phyloP scores from a whole-genome alignment of 495 filamentous ascomycete genomes.

The Penicillium longicatenatum region DNA sequence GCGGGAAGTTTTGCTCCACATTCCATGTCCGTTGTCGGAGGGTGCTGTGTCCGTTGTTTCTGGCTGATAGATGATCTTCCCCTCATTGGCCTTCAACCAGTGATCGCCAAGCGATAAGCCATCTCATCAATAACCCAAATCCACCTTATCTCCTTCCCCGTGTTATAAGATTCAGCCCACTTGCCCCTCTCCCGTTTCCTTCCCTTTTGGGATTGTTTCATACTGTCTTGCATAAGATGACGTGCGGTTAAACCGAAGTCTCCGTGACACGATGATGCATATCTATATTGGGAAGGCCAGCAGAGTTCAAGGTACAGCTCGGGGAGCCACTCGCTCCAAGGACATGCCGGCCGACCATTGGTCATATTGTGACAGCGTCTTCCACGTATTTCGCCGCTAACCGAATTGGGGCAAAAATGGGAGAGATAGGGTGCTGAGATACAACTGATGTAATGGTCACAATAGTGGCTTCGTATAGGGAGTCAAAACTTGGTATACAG shows the following conservation, averaged over 20 bases:
- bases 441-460: constrained; percentile 1
- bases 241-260: not conserved
- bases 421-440: not conserved
- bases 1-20: not conserved
- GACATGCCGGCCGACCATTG: not conserved
- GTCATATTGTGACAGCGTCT: not conserved
- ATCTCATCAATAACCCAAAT: not conserved
- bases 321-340: not conserved
- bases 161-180: not conserved
- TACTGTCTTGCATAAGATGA: constrained; percentile 6
- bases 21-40: constrained; percentile 13
- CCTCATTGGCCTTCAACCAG: not conserved
- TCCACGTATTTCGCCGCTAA: not conserved
- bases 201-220: constrained; percentile 26
- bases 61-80: not conserved
- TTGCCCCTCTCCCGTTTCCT: constrained; percentile 23
- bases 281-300: constrained; percentile 19
- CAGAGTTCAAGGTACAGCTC: constrained; percentile 3
- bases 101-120: constrained; percentile 2
- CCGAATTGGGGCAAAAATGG: not conserved
- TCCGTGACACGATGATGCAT: not conserved
- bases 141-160: constrained; percentile 2
- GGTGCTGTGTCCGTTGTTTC: not conserved
- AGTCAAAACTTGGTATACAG: not conserved
- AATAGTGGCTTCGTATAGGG: not conserved